Base-by-base conservation (phyloP, 139 green algal genomes). In the Picochlorum sp. region DNA sequence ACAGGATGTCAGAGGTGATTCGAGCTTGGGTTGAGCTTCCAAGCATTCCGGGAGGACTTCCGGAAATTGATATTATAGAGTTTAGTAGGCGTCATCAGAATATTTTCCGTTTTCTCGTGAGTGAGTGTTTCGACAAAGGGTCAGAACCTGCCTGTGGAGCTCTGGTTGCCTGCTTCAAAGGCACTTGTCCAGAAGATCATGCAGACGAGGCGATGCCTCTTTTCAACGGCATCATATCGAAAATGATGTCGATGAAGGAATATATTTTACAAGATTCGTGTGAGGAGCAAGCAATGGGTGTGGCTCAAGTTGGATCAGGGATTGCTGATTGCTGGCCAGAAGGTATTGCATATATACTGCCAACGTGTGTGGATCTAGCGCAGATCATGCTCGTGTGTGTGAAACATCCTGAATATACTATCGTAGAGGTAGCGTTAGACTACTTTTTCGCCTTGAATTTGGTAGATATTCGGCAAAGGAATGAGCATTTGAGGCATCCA, bases 381-480 rank as follows among this genome's bases (percentile, higher is more conserved):
- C 65, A 77, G 34, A 44, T 91, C 4, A 70, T 87, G 76, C 52
- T 80, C 30, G 67, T 66, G 31, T 65, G 66, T 54, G 26, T 67
- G 28, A 24, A 45, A 7, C 56, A 55, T 4, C 60, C 55, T 7
- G 50, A 77, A 38, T 44, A 45, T 21, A 59, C n/a, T 13, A 21
- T 79, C 38, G 52, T 63, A n/a, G 67, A 85, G 49, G 55, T 47
- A 26, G 60, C 55, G 2, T 6, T 75, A 1, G 83, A 90, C 28
- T 90, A 78, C 71, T 81, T 90, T 26, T 51, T 85, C 4, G 71
- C 73, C 60, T 45, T 84, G 51, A 89, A 90, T 70, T 77, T 70
- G 2, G 70, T 89, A 20, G 67, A 71, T 0, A 44, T 78, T 49
- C 60, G 51, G 2, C 47, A 79, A 63, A 74, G 84, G 11, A 69